Conservation (phyloP, 306 rosid species). For the Cucurbita pepo region DNA sequence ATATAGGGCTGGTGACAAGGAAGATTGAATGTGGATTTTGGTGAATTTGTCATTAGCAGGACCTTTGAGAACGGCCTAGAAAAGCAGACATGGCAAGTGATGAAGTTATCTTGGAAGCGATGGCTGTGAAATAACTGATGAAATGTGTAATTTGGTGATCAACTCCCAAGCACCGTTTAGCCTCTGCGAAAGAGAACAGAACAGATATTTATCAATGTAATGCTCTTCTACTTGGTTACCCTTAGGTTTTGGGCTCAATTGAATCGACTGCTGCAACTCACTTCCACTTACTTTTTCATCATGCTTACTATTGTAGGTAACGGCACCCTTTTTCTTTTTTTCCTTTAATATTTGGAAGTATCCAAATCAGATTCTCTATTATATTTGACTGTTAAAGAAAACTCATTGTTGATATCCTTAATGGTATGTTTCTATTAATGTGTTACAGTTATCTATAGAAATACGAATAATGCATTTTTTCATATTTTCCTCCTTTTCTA, state of each 20-base stretch:
- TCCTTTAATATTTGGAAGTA: too few species aligned
- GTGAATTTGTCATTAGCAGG: not conserved
- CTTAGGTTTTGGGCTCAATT: not conserved
- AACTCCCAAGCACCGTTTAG: not conserved
- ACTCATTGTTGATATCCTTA: too few species aligned
- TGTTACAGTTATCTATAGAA: too few species aligned
- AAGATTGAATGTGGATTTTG: slow-evolving; percentile 32
- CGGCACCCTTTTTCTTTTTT: not conserved
- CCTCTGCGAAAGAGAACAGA: not conserved
- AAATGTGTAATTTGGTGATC: not conserved
- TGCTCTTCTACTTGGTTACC: not conserved
- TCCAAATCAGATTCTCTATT: too few species aligned
- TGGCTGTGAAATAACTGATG: not conserved
- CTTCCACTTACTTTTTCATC: not conserved
- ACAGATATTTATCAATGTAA: not conserved
- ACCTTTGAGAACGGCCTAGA: not conserved
- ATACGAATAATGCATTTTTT: too few species aligned
- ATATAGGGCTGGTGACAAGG: slow-evolving; percentile 53
- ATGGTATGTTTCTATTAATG: too few species aligned
- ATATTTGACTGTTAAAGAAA: too few species aligned
- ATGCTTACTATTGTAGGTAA: not conserved
- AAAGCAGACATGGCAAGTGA: not conserved
- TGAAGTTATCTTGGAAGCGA: not conserved
- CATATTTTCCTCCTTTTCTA: too few species aligned
- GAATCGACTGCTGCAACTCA: not conserved